These are phyloP conservation scores for Exserohilum rostratum DNA, from an alignment of 2,329 filamentous ascomycete genomes.

Conservation along the genomic window DNA sequence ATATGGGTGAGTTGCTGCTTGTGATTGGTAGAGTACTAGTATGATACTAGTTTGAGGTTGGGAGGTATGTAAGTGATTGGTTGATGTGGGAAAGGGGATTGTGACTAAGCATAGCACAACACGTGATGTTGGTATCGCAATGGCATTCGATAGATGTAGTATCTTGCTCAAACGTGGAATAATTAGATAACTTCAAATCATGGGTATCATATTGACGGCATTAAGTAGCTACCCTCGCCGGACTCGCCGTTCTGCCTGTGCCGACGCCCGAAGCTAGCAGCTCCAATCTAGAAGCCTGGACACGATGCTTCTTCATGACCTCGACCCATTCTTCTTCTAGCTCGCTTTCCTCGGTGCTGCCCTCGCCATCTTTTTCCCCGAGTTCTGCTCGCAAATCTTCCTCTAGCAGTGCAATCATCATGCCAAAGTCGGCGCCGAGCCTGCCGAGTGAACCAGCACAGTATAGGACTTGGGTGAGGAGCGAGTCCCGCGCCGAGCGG, in stretches of 20 bases:
- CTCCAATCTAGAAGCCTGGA: slow-evolving; percentile 80
- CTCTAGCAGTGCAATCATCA: slow-evolving; percentile 74
- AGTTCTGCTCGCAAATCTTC: slow-evolving; percentile 53
- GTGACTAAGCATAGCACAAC: too few relatives aligned
- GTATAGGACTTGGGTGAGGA: slow-evolving; percentile 91
- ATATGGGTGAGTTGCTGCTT: too few relatives aligned
- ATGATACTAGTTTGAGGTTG: too few relatives aligned
- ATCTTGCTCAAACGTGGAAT: too few relatives aligned
- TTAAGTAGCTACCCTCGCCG: slow-evolving; percentile 10
- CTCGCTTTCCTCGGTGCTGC: slow-evolving; percentile 48
- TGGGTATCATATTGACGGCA: background rate
- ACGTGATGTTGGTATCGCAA: too few relatives aligned
- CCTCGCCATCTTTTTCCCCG: slow-evolving; percentile 37
- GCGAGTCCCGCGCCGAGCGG: slow-evolving; percentile 78
- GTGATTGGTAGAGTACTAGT: too few relatives aligned
- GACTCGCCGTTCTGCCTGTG: slow-evolving; percentile 32
- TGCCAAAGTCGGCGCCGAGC: slow-evolving; percentile 88
- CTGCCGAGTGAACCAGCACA: slow-evolving; percentile 89
- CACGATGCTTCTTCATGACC: slow-evolving; percentile 83
- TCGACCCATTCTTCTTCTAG: slow-evolving; percentile 77
- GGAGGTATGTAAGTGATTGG: too few relatives aligned
- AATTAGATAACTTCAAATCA: background rate
- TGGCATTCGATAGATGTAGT: too few relatives aligned
- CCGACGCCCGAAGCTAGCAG: slow-evolving; percentile 53
- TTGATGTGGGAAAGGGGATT: too few relatives aligned